These are phyloP conservation scores for Geotrichum citri-aurantii DNA, from an alignment of 1,139 yeast species.

Conservation along the genomic window DNA sequence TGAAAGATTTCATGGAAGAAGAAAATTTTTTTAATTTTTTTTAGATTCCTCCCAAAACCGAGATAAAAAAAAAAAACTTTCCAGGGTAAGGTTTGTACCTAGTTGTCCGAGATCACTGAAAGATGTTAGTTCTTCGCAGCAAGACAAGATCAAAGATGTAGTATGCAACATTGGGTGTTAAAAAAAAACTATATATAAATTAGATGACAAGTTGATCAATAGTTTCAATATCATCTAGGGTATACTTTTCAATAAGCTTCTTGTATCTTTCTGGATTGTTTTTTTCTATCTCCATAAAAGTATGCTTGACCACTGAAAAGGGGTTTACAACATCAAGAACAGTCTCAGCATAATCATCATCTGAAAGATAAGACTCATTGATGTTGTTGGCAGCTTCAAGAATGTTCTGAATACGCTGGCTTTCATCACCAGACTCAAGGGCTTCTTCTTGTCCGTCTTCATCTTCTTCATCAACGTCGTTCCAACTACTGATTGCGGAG, in stretches of 20 bases:
- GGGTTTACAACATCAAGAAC: conserved; percentile 71
- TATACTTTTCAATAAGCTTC: conserved; percentile 24
- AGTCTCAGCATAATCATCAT: conserved; percentile 75
- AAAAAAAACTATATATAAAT: neutral
- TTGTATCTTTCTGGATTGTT: conserved; percentile 30
- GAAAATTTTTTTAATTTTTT: neutral
- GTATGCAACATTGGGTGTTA: neutral
- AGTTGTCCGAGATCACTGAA: too few species aligned
- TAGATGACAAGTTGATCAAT: conserved; percentile 20
- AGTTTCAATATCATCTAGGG: conserved; percentile 36
- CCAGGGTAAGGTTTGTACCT: neutral
- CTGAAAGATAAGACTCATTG: conserved; percentile 54
- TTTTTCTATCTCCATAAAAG: conserved; percentile 35
- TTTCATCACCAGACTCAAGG: conserved; percentile 28
- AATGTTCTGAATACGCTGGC: conserved; percentile 21
- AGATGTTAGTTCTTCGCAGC: conserved; percentile 32
- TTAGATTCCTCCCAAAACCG: neutral
- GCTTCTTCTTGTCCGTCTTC: conserved; percentile 32
- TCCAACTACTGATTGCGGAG: conserved; percentile 42
- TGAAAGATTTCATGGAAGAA: neutral
- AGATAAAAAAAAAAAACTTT: neutral
- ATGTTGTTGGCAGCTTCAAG: conserved; percentile 25
- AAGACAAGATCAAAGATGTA: neutral
- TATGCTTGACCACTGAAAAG: conserved; percentile 46
- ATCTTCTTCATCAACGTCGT: conserved; percentile 48